These are phyloP conservation scores for Epipyxis sp. DNA, from an alignment of 108 stramenopile species.

Conservation along the genomic window DNA sequence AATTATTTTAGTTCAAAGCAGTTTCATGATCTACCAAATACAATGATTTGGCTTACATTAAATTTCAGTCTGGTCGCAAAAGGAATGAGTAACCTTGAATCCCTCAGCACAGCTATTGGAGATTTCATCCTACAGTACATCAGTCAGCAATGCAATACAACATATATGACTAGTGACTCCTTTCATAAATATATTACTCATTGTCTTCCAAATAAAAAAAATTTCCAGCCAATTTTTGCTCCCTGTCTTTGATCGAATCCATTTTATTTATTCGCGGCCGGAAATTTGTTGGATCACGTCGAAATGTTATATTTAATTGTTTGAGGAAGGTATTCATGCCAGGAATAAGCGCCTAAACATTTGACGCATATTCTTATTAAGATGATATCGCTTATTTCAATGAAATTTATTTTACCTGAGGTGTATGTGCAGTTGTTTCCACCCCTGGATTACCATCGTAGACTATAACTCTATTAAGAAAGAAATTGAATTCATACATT, in stretches of 20 bases:
- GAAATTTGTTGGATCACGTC: constrained; percentile 93
- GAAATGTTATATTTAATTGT: constrained; percentile 94
- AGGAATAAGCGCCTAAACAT: constrained; percentile 76
- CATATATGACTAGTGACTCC: too few relatives aligned
- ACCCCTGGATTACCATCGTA: constrained; percentile 89
- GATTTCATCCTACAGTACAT: too few relatives aligned
- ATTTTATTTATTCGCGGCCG: constrained; percentile 93
- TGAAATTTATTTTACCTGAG: too few relatives aligned
- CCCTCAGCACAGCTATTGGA: too few relatives aligned
- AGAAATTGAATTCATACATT: neutral
- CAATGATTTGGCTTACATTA: too few relatives aligned
- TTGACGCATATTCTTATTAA: too few relatives aligned
- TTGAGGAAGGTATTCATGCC: constrained; percentile 99
- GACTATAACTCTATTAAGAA: constrained; percentile 93
- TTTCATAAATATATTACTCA: constrained; percentile 34
- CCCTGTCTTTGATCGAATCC: constrained; percentile 86
- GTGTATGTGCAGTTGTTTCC: constrained; percentile 87
- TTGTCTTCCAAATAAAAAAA: constrained; percentile 94
- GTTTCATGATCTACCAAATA: too few relatives aligned
- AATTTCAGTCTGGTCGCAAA: too few relatives aligned
- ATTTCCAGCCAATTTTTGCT: constrained; percentile 93
- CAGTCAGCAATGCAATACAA: too few relatives aligned
- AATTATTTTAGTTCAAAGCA: too few relatives aligned
- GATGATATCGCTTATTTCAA: too few relatives aligned
- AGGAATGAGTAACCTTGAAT: too few relatives aligned